These are phyloP conservation scores for Taphrina pruni DNA, from an alignment of 1,139 yeast genomes.

Conservation along the genomic window DNA sequence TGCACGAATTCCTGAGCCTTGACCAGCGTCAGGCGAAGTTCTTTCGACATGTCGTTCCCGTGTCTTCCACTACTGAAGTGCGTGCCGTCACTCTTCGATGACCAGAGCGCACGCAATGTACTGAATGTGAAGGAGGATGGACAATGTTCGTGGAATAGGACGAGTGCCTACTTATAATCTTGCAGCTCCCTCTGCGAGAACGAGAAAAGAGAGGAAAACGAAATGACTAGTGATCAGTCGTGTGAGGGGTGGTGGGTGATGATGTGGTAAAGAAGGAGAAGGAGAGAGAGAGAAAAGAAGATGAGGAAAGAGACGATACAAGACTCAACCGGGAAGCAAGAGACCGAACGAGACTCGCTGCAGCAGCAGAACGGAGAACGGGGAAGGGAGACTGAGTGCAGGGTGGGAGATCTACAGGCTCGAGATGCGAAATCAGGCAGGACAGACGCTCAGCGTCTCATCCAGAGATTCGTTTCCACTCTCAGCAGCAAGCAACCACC, in stretches of 20 bases:
- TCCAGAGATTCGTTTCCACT: no score
- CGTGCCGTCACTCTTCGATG: background rate
- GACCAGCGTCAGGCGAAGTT: slow-evolving; percentile 16
- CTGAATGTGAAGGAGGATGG: background rate
- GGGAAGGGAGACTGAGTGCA: background rate
- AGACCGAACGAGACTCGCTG: background rate
- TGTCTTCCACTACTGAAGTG: background rate
- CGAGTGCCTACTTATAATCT: no score
- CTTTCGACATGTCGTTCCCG: slow-evolving; percentile 5
- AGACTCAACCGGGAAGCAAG: background rate
- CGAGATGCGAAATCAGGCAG: background rate
- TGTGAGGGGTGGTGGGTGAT: background rate
- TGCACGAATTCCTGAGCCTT: slow-evolving; percentile 12
- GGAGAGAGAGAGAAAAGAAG: background rate
- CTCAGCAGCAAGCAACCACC: no score
- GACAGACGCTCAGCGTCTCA: no score
- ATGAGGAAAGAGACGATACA: background rate
- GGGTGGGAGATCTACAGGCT: slow-evolving; percentile 7
- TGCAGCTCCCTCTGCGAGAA: background rate
- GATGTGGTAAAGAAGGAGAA: no score
- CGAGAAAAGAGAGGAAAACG: background rate
- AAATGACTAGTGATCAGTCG: background rate
- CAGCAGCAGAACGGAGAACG: background rate
- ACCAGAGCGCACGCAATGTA: background rate
- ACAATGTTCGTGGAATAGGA: background rate